phyloP scores from a whole-genome alignment of 306 rosid species.

The Herpetospermum pedunculosum region DNA sequence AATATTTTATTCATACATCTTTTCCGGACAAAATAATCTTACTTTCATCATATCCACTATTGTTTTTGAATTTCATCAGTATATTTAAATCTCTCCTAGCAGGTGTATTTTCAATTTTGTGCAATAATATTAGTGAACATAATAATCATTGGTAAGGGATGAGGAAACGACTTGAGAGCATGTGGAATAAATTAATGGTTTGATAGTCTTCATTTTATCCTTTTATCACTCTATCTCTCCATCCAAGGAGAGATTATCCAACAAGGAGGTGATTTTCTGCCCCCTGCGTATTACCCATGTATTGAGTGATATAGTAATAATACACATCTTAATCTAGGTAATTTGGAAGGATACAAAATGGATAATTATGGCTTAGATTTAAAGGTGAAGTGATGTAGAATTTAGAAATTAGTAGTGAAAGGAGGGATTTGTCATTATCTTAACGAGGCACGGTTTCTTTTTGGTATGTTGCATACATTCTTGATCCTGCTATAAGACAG shows the following conservation, averaged over 20 bases:
- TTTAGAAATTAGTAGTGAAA: background rate
- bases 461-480: background rate
- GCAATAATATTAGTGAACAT: background rate
- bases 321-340: background rate
- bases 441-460: background rate
- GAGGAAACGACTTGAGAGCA: background rate
- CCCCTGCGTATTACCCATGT: background rate
- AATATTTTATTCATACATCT: background rate
- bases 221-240: background rate
- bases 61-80: background rate
- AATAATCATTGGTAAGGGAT: background rate
- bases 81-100: background rate
- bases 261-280: background rate
- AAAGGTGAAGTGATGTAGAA: background rate
- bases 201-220: background rate
- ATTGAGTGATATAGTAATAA: background rate
- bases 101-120: background rate
- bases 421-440: background rate
- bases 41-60: background rate
- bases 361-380: background rate
- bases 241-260: background rate
- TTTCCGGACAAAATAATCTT: background rate
- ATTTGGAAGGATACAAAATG: background rate
- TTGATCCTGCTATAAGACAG: background rate
- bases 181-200: background rate